These are phyloP conservation scores for Rubroboletus pulcherrimus DNA, from an alignment of 768 basidiomycete species.

Conservation along the genomic window DNA sequence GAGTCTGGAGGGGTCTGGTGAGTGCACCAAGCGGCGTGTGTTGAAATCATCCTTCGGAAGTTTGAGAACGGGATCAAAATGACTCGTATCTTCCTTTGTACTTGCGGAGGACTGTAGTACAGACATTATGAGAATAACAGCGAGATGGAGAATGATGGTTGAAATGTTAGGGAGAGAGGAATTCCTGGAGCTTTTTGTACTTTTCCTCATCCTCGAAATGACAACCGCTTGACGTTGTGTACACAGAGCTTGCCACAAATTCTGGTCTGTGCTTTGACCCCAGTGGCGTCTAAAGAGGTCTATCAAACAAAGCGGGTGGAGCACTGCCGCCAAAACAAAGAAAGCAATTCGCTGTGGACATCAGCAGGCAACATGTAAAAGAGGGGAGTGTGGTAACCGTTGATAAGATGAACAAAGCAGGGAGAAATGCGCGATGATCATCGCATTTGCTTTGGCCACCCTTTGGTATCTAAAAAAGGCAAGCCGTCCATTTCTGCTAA, in stretches of 20 bases:
- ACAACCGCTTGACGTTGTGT: conserved; percentile 8
- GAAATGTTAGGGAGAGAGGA: neutral
- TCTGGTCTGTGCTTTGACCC: conserved; percentile 16
- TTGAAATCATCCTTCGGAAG: conserved; percentile 2
- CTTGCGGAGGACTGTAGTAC: neutral
- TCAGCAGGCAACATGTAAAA: neutral
- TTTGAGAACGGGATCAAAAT: neutral
- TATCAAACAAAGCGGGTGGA: conserved; percentile 20
- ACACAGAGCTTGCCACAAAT: conserved; percentile 1
- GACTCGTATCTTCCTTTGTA: neutral
- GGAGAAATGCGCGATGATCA: conserved; percentile 1
- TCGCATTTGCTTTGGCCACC: conserved; percentile 2
- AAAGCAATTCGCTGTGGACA: conserved; percentile 8
- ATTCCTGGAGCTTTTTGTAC: conserved; percentile 18
- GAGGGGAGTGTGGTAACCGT: conserved; percentile 4
- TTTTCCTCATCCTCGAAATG: conserved; percentile 1
- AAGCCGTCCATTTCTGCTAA: conserved; percentile 10
- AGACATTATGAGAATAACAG: conserved; percentile 8
- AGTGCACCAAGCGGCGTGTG: conserved; percentile 6
- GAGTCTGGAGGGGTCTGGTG: conserved; percentile 8
- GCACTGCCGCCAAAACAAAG: conserved; percentile 15
- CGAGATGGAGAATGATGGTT: neutral
- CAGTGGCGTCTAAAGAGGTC: conserved; percentile 7
- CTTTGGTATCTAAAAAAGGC: conserved; percentile 11
- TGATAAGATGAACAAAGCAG: conserved; percentile 23